Evolutionary conservation across 352 stramenopile genomes (phyloP).

Genomic region (Pythium dissimile): DNA sequence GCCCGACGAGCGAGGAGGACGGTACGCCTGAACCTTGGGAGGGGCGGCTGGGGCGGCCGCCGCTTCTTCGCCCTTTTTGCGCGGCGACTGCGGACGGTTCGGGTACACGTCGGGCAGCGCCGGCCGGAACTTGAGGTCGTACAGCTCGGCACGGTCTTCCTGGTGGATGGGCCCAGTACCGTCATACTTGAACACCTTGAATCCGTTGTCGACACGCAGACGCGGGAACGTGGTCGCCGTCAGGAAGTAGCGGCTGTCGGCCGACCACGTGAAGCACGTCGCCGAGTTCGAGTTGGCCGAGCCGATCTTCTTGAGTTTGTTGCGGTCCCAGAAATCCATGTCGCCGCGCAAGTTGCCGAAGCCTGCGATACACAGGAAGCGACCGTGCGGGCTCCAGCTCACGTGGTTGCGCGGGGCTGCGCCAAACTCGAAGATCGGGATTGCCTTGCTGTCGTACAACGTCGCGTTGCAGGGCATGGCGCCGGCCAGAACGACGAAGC

Average conservation of each 20-base stretch:
- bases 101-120: constrained; percentile 75
- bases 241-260: constrained; percentile 94
- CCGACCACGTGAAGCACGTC: constrained; percentile 89
- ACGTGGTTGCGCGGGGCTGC: constrained; percentile 95
- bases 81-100: constrained; percentile 84
- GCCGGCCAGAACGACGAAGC: constrained; percentile 95
- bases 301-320: constrained; percentile 95
- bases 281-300: constrained; percentile 78
- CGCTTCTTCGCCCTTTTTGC: constrained; percentile 56
- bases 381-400: constrained; percentile 93
- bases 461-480: constrained; percentile 94
- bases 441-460: constrained; percentile 95
- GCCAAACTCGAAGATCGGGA: constrained; percentile 96
- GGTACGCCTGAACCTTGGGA: constrained; percentile 80
- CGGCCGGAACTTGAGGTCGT: constrained; percentile 86
- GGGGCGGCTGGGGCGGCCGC: constrained; percentile 39
- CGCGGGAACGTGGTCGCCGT: constrained; percentile 96
- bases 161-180: constrained; percentile 86
- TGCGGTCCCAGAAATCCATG: constrained; percentile 95
- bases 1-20: constrained; percentile 82
- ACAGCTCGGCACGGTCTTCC: constrained; percentile 80
- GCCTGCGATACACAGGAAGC: constrained; percentile 94
- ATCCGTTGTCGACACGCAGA: constrained; percentile 98
- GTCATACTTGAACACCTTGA: constrained; percentile 97
- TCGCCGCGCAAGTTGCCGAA: constrained; percentile 97